A percentile compares a stretch with the other conserved stretches of the same genome.
Evolutionary conservation across 352 stramenopile species (phyloP).

Genomic region (Globisporangium acanthophoron): DNA sequence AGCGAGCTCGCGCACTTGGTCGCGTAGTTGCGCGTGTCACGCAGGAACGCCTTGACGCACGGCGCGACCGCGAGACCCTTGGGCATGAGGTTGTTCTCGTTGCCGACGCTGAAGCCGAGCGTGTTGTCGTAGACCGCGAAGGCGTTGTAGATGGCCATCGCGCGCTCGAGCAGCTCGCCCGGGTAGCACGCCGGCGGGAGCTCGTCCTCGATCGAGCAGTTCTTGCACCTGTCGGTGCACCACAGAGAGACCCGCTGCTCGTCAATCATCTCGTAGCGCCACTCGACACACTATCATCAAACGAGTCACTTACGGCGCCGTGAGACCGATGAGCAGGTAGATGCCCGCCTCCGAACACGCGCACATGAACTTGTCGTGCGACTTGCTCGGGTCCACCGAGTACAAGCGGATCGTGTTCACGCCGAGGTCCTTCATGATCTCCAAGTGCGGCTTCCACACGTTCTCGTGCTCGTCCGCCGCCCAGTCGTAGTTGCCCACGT

Average conservation of each 20-base stretch:
- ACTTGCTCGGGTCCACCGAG: conserved; percentile 46
- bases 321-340: conserved; percentile 66
- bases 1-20: conserved; percentile 31
- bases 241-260: neutral
- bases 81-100: conserved; percentile 64
- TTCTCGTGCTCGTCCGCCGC: conserved; percentile 47
- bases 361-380: conserved; percentile 81
- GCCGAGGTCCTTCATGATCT: conserved; percentile 44
- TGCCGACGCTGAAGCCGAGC: conserved; percentile 57
- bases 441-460: conserved; percentile 49
- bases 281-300: too few relatives aligned
- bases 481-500: conserved; percentile 61
- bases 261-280: too few relatives aligned
- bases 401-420: conserved; percentile 69
- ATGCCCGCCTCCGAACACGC: conserved; percentile 52
- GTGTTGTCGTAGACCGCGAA: conserved; percentile 76
- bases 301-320: conserved; percentile 30
- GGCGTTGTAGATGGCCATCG: conserved; percentile 67
- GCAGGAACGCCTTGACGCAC: conserved; percentile 69
- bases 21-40: conserved; percentile 51
- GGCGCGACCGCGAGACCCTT: conserved; percentile 33
- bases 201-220: conserved; percentile 40
- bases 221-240: conserved; percentile 31
- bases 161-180: conserved; percentile 40
- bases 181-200: conserved; percentile 45